Conservation (phyloP, 768 basidiomycete species). For the Auricularia heimuer region DNA sequence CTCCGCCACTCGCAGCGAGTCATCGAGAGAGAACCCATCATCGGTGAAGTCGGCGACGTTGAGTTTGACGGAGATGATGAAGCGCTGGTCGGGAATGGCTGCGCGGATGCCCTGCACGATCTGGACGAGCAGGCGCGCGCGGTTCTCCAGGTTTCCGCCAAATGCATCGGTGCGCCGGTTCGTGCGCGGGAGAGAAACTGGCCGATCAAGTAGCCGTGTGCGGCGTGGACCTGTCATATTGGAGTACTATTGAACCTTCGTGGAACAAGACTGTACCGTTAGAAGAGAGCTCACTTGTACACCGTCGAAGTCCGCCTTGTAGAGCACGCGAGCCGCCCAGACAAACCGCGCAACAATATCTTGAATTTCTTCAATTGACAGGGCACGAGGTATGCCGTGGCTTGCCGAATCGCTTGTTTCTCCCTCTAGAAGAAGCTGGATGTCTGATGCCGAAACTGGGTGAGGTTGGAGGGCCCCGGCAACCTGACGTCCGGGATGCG, state of each 20-base stretch:
- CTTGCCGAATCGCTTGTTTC: not conserved
- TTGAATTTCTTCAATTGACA: not conserved
- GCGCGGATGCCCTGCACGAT: conserved; percentile 21
- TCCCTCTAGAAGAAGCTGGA: not conserved
- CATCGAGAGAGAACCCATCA: conserved; percentile 24
- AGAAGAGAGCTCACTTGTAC: not conserved
- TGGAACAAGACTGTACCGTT: not conserved
- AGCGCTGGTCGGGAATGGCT: conserved; percentile 12
- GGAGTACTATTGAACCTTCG: no score
- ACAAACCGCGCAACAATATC: not conserved
- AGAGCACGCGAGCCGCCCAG: not conserved
- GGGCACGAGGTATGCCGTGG: not conserved
- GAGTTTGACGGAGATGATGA: conserved; percentile 26
- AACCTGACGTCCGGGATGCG: not conserved
- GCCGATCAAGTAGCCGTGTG: conserved; percentile 23
- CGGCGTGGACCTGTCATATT: conserved; percentile 20
- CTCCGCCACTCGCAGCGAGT: conserved; percentile 21
- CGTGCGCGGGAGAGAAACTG: conserved; percentile 31
- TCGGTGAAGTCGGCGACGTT: conserved; percentile 21
- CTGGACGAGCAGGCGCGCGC: conserved; percentile 31
- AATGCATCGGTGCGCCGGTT: conserved; percentile 34
- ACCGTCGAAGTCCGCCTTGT: not conserved
- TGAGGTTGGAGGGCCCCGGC: no score
- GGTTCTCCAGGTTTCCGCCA: conserved; percentile 34
- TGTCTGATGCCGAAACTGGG: not conserved